Conservation (phyloP, 768 basidiomycete genomes). For the Pisolithus tinctorius region DNA sequence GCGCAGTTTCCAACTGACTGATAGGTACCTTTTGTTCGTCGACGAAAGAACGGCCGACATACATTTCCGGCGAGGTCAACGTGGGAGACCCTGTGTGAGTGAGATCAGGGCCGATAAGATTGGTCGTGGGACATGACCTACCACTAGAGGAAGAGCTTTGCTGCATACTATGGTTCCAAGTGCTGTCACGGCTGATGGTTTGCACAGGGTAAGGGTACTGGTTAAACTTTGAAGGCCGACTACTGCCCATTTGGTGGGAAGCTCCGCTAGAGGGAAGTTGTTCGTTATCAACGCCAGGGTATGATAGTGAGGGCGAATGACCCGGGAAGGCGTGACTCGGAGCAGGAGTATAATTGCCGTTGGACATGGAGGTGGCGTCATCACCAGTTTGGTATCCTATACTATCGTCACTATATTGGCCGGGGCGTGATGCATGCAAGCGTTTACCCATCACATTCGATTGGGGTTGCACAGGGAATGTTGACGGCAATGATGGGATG, state of each 20-base stretch:
- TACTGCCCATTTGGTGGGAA: conserved; percentile 27
- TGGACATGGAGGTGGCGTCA: conserved; percentile 37
- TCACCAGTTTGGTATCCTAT: conserved; percentile 46
- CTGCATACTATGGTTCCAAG: conserved; percentile 23
- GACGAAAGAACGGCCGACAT: conserved; percentile 36
- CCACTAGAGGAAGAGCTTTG: conserved; percentile 28
- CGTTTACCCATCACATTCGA: conserved; percentile 28
- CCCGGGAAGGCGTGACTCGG: conserved; percentile 33
- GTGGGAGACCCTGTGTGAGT: conserved; percentile 54
- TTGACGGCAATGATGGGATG: conserved; percentile 42
- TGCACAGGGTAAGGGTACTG: conserved; percentile 41
- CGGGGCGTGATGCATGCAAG: conserved; percentile 32
- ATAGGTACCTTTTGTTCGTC: conserved; percentile 56
- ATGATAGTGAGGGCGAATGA: conserved; percentile 44
- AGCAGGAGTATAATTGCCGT: conserved; percentile 38
- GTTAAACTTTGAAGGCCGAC: conserved; percentile 47
- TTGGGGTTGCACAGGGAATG: conserved; percentile 31
- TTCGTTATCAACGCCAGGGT: conserved; percentile 27
- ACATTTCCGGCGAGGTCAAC: conserved; percentile 39
- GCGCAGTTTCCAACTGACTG: conserved; percentile 44
- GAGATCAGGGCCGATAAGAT: conserved; percentile 24
- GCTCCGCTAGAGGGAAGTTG: conserved; percentile 19
- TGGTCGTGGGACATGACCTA: conserved; percentile 20
- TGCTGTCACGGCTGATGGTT: conserved; percentile 24
- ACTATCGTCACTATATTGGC: conserved; percentile 32